Evolutionary conservation across 108 stramenopile species (phyloP), one percentile per base, ranked within the genome.

Genomic region (Nitzschia sp.): DNA sequence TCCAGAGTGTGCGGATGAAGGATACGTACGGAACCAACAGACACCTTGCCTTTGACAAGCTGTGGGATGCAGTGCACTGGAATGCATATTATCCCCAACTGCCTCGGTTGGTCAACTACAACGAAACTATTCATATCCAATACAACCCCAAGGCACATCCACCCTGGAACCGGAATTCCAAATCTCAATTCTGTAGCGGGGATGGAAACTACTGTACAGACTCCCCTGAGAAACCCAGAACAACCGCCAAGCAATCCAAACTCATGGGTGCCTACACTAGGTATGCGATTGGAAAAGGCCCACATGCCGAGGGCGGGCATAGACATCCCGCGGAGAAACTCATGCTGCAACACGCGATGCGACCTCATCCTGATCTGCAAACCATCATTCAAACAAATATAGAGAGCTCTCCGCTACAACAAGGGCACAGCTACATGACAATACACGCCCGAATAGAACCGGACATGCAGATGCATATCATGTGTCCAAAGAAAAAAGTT

Each of bases 381-480:
- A 22, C 51, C 17, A 64, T 50, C 48, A 34, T 41, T 15, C 14
- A 59, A 12, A 59, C 26, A 50, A 51, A 60, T 43, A 15, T 19
- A 15, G 8, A 53, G 38, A 17, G 3, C 15, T 14, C 29, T 1
- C 12, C 41, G 25, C 20, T 11, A 51, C 38, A 57, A 56, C 34
- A 46, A 29, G 15, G 38, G 15, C 14, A 1, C 37, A 39, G 24
- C 29, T 79, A 70, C 55, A 57, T 79, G 63, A 59, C 62, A 7
- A 29, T 79, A n/a, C 73, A 79, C 51, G 72, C 72, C 14, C 72
- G 78, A 7, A 56, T 79, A 0, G 78, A 79, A 65, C 78, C 78
- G 15, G 78, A 79, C 12, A 74, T 79, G 78, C 72, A 69, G 34
- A 40, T 48, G 0, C 67, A 79, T 46, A 8, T 15, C 6, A 41